Conservation (phyloP, 345 rosid genomes). For the Lepidium sativum region DNA sequence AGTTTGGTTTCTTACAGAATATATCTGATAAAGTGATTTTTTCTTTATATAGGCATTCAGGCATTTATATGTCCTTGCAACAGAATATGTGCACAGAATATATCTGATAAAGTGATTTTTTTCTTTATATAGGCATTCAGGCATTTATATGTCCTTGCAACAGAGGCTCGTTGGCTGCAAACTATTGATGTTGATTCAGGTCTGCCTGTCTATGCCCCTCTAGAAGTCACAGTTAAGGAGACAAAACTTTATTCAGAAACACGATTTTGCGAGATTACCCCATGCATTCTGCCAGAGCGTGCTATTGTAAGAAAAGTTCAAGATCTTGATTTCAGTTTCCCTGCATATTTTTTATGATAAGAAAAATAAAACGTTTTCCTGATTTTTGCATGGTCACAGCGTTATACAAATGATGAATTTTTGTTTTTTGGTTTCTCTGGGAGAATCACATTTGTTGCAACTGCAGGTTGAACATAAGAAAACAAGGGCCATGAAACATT, state of each 20-base stretch:
- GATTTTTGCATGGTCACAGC: constrained; percentile 1
- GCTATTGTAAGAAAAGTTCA: constrained; percentile 57
- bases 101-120: no score
- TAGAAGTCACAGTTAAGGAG: constrained; percentile 78
- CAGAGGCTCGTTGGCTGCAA: constrained; percentile 96
- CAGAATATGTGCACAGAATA: no score
- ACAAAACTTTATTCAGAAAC: constrained; percentile 86
- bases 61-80: no score
- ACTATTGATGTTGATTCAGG: constrained; percentile 96
- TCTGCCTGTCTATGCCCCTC: constrained; percentile 85
- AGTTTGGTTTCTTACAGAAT: constrained; percentile 9
- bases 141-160: constrained; percentile 89
- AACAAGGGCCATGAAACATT: background rate
- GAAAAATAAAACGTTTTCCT: background rate
- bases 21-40: constrained; percentile 3
- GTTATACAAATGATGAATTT: background rate
- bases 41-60: no score
- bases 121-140: constrained; percentile 97
- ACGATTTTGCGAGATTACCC: constrained; percentile 78
- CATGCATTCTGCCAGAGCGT: constrained; percentile 95
- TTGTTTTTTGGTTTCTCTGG: background rate
- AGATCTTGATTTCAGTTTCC: constrained; percentile 1
- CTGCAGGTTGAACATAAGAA: background rate
- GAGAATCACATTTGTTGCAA: background rate
- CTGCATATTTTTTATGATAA: background rate